These are phyloP conservation scores for Silene coronaria DNA, from an alignment of 179 eudicot species.

Conservation along the genomic window DNA sequence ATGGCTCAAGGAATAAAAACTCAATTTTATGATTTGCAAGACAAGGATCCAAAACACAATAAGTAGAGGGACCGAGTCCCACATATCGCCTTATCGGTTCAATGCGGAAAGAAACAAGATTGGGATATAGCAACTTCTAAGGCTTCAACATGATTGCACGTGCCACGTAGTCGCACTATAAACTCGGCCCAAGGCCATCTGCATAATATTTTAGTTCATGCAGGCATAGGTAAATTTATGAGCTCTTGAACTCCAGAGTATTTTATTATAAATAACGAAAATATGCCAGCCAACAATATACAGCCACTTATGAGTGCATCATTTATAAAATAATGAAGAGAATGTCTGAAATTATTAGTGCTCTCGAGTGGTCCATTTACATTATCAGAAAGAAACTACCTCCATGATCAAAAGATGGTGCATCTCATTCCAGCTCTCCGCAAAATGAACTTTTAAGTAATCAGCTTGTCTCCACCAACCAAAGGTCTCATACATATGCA, in stretches of 20 bases:
- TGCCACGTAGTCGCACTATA: not conserved
- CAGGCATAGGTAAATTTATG: not conserved
- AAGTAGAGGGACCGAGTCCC: not conserved
- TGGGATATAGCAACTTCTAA: not conserved
- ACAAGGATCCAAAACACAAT: not conserved
- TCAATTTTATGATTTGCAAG: not conserved
- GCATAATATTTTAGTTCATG: not conserved
- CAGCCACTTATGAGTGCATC: conserved; percentile 1
- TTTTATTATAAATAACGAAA: not conserved
- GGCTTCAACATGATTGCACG: not conserved
- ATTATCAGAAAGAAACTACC: conserved; percentile 36
- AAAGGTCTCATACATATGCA: conserved; percentile 92
- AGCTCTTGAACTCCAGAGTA: not conserved
- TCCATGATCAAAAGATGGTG: conserved; percentile 99
- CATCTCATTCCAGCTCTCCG: conserved; percentile 99
- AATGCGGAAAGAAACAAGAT: not conserved
- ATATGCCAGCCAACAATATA: not conserved
- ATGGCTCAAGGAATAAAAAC: not conserved
- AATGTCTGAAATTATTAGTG: not conserved
- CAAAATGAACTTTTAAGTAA: conserved; percentile 97
- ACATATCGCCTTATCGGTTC: not conserved
- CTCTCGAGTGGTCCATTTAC: not conserved
- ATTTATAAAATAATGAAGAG: not conserved
- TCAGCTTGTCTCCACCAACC: conserved; percentile 99
- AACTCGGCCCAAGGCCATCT: not conserved